Percentiles rank a stretch among this genome's conserved stretches.
phyloP scores from a whole-genome alignment of 2,329 filamentous ascomycete species.

The Epichloe aotearoae region DNA sequence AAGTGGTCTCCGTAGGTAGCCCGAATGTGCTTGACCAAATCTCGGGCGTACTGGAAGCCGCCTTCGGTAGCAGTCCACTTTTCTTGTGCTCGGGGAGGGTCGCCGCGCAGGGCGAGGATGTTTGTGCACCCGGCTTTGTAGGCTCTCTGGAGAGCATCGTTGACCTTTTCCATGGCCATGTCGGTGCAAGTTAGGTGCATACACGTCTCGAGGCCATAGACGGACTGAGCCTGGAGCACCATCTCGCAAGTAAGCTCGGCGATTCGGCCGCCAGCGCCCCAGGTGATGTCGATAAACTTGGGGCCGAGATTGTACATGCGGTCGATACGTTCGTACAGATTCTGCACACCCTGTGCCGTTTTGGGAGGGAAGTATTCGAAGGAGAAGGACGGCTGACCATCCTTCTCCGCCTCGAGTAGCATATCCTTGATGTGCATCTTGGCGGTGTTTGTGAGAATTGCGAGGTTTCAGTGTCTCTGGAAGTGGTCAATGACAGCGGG shows the following conservation, averaged over 20 bases:
- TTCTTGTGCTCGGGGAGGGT: conserved; percentile 86
- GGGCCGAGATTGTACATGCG: conserved; percentile 93
- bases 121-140: conserved; percentile 96
- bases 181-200: conserved; percentile 99
- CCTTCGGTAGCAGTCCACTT: conserved; percentile 83
- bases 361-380: conserved; percentile 99
- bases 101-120: conserved; percentile 84
- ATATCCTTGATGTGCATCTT: conserved; percentile 94
- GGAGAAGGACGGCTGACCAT: conserved; percentile 79
- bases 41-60: conserved; percentile 82
- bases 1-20: conserved; percentile 63
- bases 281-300: conserved; percentile 95
- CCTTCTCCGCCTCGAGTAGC: conserved; percentile 66
- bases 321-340: conserved; percentile 98
- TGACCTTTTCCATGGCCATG: conserved; percentile 87
- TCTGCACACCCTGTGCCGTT: conserved; percentile 93
- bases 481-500: no score
- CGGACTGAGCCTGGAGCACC: conserved; percentile 89
- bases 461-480: not conserved
- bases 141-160: conserved; percentile 72
- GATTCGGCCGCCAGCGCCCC: conserved; percentile 87
- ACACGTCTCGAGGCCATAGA: conserved; percentile 92
- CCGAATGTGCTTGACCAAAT: conserved; percentile 76
- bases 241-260: conserved; percentile 94
- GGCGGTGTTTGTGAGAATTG: conserved; percentile 12